These are phyloP conservation scores for Lanmaoa pseudosensibilis DNA, from an alignment of 768 basidiomycete species.

Conservation along the genomic window DNA sequence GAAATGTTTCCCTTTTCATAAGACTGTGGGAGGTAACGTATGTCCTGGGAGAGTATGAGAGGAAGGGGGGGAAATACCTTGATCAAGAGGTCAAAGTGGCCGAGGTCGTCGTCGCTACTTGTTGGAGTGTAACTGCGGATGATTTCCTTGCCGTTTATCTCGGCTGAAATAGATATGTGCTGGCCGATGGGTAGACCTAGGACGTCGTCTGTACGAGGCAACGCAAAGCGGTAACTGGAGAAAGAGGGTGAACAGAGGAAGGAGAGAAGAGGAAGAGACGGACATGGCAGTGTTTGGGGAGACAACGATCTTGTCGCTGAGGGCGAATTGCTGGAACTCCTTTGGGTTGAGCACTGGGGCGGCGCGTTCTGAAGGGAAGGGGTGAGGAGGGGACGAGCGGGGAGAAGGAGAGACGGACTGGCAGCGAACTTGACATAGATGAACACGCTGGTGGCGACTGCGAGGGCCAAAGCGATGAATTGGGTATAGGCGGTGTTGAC, in stretches of 20 bases:
- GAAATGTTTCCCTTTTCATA: slow-evolving; percentile 99
- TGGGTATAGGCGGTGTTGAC: slow-evolving; percentile 35
- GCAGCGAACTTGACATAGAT: slow-evolving; percentile 53
- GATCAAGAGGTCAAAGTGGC: slow-evolving; percentile 94
- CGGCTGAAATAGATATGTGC: slow-evolving; percentile 90
- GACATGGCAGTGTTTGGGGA: slow-evolving; percentile 97
- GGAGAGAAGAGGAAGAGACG: slow-evolving; percentile 25
- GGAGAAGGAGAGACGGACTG: slow-evolving; percentile 34
- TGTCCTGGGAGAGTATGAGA: background rate
- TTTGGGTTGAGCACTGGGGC: slow-evolving; percentile 73
- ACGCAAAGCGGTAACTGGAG: slow-evolving; percentile 84
- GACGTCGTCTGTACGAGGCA: slow-evolving; percentile 70
- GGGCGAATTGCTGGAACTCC: slow-evolving; percentile 79
- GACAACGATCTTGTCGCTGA: slow-evolving; percentile 76
- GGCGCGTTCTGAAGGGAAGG: slow-evolving; percentile 50
- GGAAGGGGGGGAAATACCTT: slow-evolving; percentile 56
- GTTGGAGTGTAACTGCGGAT: slow-evolving; percentile 95
- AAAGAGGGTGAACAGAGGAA: background rate
- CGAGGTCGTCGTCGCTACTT: slow-evolving; percentile 87
- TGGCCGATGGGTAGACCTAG: slow-evolving; percentile 96
- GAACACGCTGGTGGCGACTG: slow-evolving; percentile 47
- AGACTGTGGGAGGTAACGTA: slow-evolving; percentile 47
- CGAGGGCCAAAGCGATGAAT: slow-evolving; percentile 52
- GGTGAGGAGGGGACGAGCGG: slow-evolving; percentile 1
- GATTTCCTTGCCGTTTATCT: slow-evolving; percentile 89